phyloP scores from a whole-genome alignment of 2,329 filamentous ascomycete genomes.

The Aspergillus melleus region DNA sequence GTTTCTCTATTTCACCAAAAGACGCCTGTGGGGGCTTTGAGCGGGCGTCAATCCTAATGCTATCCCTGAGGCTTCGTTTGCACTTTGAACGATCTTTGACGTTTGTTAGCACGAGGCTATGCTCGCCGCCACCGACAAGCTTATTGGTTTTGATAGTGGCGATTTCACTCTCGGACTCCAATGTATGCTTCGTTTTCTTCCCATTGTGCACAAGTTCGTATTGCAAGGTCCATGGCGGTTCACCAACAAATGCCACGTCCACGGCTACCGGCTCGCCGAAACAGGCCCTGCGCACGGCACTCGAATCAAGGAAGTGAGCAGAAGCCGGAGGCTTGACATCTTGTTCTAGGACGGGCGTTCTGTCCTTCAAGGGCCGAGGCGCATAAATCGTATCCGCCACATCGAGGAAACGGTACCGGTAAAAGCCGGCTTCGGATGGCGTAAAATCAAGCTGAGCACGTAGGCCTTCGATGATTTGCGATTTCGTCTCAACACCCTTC shows the following conservation, averaged over 20 bases:
- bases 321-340: constrained; percentile 90
- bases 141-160: constrained; percentile 74
- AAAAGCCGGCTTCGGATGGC: constrained; percentile 77
- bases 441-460: constrained; percentile 82
- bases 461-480: constrained; percentile 65
- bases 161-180: constrained; percentile 61
- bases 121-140: constrained; percentile 81
- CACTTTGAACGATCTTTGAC: constrained; percentile 85
- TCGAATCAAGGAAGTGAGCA: constrained; percentile 64
- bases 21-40: constrained; percentile 83
- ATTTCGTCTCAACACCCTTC: constrained; percentile 56
- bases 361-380: constrained; percentile 60
- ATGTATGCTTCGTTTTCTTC: constrained; percentile 70
- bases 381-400: constrained; percentile 83
- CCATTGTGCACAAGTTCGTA: constrained; percentile 92
- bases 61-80: constrained; percentile 80
- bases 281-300: constrained; percentile 65
- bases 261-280: constrained; percentile 78
- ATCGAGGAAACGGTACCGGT: constrained; percentile 80
- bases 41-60: constrained; percentile 80
- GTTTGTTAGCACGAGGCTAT: constrained; percentile 80
- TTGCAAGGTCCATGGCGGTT: constrained; percentile 83
- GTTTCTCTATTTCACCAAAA: constrained; percentile 84
- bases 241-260: constrained; percentile 73
- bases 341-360: constrained; percentile 71